Evolutionary conservation across 495 filamentous ascomycete species (phyloP).

Genomic region (Pseudotulostoma volvatum): DNA sequence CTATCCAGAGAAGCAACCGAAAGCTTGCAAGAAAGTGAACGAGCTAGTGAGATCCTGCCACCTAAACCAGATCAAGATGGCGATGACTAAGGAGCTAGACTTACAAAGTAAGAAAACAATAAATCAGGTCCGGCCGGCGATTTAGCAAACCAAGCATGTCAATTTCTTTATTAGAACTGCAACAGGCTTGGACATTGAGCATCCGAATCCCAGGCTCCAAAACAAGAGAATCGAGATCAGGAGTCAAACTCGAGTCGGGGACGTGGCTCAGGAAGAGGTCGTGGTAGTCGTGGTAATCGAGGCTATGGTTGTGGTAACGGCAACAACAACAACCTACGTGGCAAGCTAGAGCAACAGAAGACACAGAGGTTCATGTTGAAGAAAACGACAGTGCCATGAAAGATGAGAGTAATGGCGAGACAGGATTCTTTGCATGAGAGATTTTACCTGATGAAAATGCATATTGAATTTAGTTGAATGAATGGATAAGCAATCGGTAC

Average conservation of each 20-base stretch:
- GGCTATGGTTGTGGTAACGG: neutral
- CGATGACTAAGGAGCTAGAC: neutral
- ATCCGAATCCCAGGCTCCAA: neutral
- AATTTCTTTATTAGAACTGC: neutral
- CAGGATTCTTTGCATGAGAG: neutral
- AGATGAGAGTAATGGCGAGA: neutral
- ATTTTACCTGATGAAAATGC: neutral
- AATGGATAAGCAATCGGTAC: neutral
- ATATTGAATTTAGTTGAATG: neutral
- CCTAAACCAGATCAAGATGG: neutral
- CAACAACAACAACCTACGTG: neutral
- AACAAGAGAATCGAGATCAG: neutral
- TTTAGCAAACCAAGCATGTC: neutral
- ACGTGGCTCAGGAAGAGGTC: no score
- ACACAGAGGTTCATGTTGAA: neutral
- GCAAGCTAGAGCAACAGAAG: neutral
- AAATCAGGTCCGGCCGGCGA: neutral
- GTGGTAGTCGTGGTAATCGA: no score
- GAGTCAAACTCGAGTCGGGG: no score
- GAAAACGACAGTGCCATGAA: neutral
- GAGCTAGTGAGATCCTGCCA: neutral
- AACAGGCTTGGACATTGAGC: neutral
- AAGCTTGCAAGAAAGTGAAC: neutral
- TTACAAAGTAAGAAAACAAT: neutral
- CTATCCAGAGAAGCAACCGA: neutral